phyloP scores from a whole-genome alignment of 2,329 filamentous ascomycete species.

The Colletotrichum plurivorum region DNA sequence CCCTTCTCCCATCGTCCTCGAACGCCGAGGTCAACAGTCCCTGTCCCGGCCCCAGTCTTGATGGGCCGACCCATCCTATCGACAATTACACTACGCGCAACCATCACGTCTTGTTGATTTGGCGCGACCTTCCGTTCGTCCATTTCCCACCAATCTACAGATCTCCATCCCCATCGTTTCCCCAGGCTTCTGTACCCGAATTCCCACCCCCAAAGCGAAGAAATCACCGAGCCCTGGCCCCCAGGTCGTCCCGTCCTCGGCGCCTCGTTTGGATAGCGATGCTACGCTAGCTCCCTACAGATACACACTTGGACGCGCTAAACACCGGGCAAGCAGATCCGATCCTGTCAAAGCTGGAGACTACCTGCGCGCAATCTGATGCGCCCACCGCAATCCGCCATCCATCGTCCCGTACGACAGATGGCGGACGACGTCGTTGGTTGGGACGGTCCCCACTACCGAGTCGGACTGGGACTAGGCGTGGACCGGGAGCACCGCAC shows the following conservation, averaged over 20 bases:
- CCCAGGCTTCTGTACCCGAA: neutral
- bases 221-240: conserved; percentile 33
- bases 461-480: neutral
- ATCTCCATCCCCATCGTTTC: conserved; percentile 19
- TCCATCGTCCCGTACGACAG: conserved; percentile 21
- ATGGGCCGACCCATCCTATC: conserved; percentile 2
- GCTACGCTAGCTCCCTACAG: conserved; percentile 35
- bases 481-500: neutral
- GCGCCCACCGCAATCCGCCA: conserved; percentile 27
- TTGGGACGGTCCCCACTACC: conserved; percentile 9
- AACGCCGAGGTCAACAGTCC: conserved; percentile 14
- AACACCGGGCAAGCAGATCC: conserved; percentile 35
- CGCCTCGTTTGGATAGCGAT: conserved; percentile 29
- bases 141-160: conserved; percentile 16
- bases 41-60: conserved; percentile 1
- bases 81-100: neutral
- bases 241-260: conserved; percentile 38
- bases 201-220: conserved; percentile 5
- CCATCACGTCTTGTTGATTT: neutral
- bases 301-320: conserved; percentile 23
- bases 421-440: conserved; percentile 15
- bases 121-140: conserved; percentile 33
- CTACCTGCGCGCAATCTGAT: conserved; percentile 24
- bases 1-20: conserved; percentile 14
- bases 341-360: conserved; percentile 39